phyloP scores from a whole-genome alignment of 768 basidiomycete genomes.

The Lactarius sp. region DNA sequence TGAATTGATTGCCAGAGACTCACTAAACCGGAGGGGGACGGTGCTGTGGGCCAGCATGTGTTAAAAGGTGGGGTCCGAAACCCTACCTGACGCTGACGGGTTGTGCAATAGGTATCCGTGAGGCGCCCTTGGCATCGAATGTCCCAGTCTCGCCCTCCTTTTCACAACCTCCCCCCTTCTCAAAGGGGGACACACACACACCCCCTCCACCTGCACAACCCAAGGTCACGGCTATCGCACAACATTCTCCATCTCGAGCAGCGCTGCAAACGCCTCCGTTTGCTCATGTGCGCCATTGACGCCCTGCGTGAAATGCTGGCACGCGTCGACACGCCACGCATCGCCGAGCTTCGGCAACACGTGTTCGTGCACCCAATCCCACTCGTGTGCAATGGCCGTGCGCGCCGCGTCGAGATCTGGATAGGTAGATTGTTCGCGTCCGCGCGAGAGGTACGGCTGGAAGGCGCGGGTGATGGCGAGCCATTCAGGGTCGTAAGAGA shows the following conservation, averaged over 20 bases:
- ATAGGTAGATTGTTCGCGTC: slow-evolving; percentile 46
- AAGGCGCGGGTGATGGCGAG: slow-evolving; percentile 88
- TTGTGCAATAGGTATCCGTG: neutral
- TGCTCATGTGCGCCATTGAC: slow-evolving; percentile 33
- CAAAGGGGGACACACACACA: neutral
- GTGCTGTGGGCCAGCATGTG: neutral
- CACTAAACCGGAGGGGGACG: neutral
- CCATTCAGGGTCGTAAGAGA: slow-evolving; percentile 89
- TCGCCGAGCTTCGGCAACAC: slow-evolving; percentile 34
- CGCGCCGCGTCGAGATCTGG: slow-evolving; percentile 39
- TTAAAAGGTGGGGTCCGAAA: neutral
- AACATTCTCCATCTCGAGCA: slow-evolving; percentile 77
- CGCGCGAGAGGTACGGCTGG: slow-evolving; percentile 66
- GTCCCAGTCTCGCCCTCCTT: neutral
- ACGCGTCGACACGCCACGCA: slow-evolving; percentile 16
- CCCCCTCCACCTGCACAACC: neutral
- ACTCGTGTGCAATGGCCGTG: slow-evolving; percentile 51
- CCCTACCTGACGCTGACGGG: neutral
- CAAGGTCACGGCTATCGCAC: slow-evolving; percentile 30
- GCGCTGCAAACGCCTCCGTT: slow-evolving; percentile 75
- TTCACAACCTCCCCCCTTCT: neutral
- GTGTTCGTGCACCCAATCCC: slow-evolving; percentile 64
- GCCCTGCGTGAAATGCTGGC: slow-evolving; percentile 19
- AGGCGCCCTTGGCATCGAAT: neutral
- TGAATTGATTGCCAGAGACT: neutral